phyloP scores from a whole-genome alignment of 2,329 filamentous ascomycete genomes.

The Aspergillus carbonarius region DNA sequence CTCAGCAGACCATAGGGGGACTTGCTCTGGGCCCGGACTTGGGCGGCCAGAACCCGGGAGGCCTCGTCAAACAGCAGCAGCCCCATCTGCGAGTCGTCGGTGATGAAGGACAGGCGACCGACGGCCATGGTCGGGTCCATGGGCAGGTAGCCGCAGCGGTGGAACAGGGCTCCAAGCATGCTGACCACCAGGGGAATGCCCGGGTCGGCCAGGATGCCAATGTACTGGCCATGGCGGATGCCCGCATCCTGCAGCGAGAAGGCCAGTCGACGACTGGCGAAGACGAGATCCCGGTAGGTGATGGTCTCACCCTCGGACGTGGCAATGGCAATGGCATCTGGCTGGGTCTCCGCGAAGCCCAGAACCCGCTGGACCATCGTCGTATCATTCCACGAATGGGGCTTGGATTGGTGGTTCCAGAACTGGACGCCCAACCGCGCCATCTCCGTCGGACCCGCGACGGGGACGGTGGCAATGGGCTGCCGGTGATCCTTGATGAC shows the following conservation, averaged over 20 bases:
- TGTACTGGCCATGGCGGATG: not conserved
- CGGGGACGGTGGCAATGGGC: not conserved
- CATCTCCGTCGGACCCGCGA: not conserved
- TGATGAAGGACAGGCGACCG: not conserved
- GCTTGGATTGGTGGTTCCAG: not conserved
- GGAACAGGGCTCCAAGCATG: not conserved
- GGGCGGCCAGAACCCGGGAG: not conserved
- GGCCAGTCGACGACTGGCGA: not conserved
- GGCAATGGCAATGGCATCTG: not conserved
- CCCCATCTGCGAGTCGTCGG: not conserved
- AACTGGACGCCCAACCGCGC: not conserved
- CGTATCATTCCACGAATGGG: not conserved
- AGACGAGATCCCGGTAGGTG: not conserved
- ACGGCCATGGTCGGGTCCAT: not conserved
- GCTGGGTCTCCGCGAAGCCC: not conserved
- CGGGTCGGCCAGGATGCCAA: not conserved
- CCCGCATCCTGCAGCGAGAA: not conserved
- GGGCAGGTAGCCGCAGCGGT: not conserved
- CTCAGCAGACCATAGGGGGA: not conserved
- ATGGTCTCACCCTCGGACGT: not conserved
- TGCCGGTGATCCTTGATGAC: slow-evolving; percentile 2
- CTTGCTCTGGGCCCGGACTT: not conserved
- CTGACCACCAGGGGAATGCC: not conserved
- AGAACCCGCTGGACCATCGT: not conserved
- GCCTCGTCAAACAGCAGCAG: not conserved